Evolutionary conservation across 1,139 yeast genomes (phyloP).

Genomic region (Nadsonia starkeyi-henricii): DNA sequence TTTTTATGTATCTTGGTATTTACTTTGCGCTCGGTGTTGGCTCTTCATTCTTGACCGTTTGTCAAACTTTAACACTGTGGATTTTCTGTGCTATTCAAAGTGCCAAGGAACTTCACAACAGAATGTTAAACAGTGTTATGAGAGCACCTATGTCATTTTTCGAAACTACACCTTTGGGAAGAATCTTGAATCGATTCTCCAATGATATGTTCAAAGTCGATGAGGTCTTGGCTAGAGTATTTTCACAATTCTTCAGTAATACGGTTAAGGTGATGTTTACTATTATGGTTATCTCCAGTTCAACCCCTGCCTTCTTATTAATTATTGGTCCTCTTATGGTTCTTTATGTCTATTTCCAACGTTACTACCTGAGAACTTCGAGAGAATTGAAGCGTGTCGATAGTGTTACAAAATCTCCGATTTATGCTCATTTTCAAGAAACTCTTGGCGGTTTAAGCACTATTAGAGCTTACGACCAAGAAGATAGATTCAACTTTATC

Average conservation of each 20-base stretch:
- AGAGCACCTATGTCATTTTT: conserved; percentile 95
- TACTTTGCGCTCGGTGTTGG: conserved; percentile 65
- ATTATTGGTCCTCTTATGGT: conserved; percentile 57
- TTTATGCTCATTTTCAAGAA: conserved; percentile 94
- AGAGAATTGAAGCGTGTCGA: conserved; percentile 92
- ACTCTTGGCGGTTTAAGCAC: conserved; percentile 81
- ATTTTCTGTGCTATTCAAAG: conserved; percentile 76
- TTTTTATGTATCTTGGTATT: conserved; percentile 54
- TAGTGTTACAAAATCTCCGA: conserved; percentile 85
- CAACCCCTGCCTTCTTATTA: conserved; percentile 79
- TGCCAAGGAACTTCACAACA: conserved; percentile 60
- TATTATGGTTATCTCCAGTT: conserved; percentile 62
- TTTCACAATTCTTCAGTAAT: conserved; percentile 68
- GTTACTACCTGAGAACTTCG: conserved; percentile 77
- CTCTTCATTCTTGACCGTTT: conserved; percentile 45
- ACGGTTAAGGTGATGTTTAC: conserved; percentile 67
- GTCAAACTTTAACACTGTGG: conserved; percentile 65
- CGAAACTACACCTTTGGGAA: conserved; percentile 93
- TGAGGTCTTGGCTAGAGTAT: conserved; percentile 72
- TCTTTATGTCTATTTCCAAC: conserved; percentile 73
- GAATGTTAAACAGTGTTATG: conserved; percentile 67
- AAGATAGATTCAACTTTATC: conserved; percentile 52
- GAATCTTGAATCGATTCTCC: conserved; percentile 86
- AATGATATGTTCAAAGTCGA: conserved; percentile 89
- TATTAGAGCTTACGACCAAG: conserved; percentile 78